These are phyloP conservation scores for Hypoxylon fragiforme DNA, from an alignment of 495 filamentous ascomycete genomes.

Conservation along the genomic window DNA sequence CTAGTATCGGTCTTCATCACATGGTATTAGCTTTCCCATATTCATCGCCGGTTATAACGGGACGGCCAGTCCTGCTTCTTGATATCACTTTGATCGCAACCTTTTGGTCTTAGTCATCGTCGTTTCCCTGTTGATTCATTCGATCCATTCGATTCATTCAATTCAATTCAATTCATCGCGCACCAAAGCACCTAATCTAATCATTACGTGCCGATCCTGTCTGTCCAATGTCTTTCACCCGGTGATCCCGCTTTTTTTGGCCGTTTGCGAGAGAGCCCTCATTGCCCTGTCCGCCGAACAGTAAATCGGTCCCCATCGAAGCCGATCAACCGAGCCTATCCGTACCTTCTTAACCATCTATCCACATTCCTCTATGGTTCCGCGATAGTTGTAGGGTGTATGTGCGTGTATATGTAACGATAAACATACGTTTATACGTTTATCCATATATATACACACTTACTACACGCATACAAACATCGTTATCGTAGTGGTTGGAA, in stretches of 20 bases:
- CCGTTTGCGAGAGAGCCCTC: slow-evolving; percentile 22
- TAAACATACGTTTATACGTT: slow-evolving; percentile 12
- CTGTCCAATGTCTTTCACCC: slow-evolving; percentile 34
- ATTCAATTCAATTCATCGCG: slow-evolving; percentile 12
- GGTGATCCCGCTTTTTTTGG: slow-evolving; percentile 34
- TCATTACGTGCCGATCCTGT: slow-evolving; percentile 16
- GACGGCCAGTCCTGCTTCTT: slow-evolving; percentile 10
- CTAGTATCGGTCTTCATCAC: slow-evolving; percentile 33
- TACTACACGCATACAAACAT: too few species aligned
- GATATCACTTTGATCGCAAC: slow-evolving; percentile 23
- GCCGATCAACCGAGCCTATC: slow-evolving; percentile 3
- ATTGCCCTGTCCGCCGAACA: slow-evolving; percentile 6
- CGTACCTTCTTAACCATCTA: slow-evolving; percentile 2
- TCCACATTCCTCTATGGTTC: slow-evolving; percentile 13
- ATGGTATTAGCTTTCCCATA: slow-evolving; percentile 15
- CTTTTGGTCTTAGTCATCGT: slow-evolving; percentile 29
- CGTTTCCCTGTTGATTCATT: slow-evolving; percentile 31
- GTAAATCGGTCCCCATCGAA: slow-evolving; percentile 8
- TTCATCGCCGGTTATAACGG: slow-evolving; percentile 8
- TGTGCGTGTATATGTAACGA: slow-evolving; percentile 16
- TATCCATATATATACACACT: slow-evolving; percentile 10
- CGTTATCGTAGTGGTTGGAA: neutral
- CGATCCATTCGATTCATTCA: slow-evolving; percentile 35
- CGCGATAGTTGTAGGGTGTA: slow-evolving; percentile 16
- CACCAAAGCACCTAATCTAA: too few species aligned